Conservation (phyloP, 176 grass and related monocot genomes). For the Lolium rigidum region DNA sequence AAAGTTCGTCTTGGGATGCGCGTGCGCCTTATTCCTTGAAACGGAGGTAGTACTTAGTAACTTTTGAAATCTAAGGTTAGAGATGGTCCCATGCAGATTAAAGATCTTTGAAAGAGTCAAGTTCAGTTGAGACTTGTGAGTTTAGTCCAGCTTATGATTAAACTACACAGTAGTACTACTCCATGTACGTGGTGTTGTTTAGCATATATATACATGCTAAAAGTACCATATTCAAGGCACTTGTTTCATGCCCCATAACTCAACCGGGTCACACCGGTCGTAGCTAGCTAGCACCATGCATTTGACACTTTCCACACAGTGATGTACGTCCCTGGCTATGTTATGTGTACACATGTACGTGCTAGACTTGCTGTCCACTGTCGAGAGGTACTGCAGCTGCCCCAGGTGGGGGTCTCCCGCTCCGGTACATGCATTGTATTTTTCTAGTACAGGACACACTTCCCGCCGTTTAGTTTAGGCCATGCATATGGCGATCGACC, state of each 20-base stretch:
- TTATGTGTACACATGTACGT: neutral
- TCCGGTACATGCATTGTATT: too few species aligned
- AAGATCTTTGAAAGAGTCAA: too few species aligned
- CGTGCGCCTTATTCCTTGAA: too few species aligned
- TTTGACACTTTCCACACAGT: slow-evolving; percentile 29
- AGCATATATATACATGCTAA: neutral
- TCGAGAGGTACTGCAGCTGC: slow-evolving; percentile 16
- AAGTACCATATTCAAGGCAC: neutral
- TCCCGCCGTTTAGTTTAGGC: neutral
- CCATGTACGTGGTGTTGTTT: too few species aligned
- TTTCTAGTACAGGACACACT: neutral
- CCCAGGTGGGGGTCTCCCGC: slow-evolving; percentile 43
- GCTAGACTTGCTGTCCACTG: neutral
- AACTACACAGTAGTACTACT: too few species aligned
- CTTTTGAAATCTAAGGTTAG: too few species aligned
- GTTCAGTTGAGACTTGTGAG: too few species aligned
- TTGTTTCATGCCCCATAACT: neutral
- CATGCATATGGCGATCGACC: slow-evolving; percentile 30
- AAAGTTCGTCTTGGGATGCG: too few species aligned
- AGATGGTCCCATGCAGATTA: too few species aligned
- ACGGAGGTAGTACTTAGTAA: too few species aligned
- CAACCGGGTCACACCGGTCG: neutral
- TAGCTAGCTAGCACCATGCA: neutral
- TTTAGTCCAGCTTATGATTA: too few species aligned
- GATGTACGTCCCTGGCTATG: neutral